Evolutionary conservation across 108 stramenopile species (phyloP), one percentile per base, ranked within the genome.

Genomic region (Skeletonema costatum): DNA sequence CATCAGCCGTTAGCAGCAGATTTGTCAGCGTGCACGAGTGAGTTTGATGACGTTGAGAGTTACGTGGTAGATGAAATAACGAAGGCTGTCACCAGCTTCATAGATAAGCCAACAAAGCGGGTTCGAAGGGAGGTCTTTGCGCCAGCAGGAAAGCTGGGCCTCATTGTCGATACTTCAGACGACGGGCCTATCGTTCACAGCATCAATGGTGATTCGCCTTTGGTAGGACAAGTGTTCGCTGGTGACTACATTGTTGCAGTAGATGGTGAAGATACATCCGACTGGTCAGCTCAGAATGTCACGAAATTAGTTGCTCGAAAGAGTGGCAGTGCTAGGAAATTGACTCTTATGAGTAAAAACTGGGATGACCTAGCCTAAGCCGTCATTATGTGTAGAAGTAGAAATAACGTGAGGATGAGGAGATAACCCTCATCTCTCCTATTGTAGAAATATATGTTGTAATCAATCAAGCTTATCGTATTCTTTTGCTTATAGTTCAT

Each of bases 191-290:
- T 92, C 4, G 87, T 95, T 10, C 87, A 91, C 32, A 64, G 38
- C 50, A 83, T 95, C 16, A 89, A 93, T 30, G 50, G 59, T 19
- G 84, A 50, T 12, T 85, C 84, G 50, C 74, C 86, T 12, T 50
- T 95, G 29, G 73, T 81, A 67, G 91, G 88, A 32, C 68, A 81
- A 39, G 29, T 96, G 0, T 73, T 76, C 29, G 64, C 78, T 10
- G 94, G 94, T 11, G 94, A 95, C 53, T 76, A 87, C 38, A 90
- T 95, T 53, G 68, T 92, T 5, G 88, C 91, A 42, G 85, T 95
- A 60, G 91, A 95, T 58, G 83, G 86, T 63, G 82, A 89, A 31
- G 88, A 93, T 46, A 91, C 90, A 39, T 63, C 83, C 14, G 76
- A 84, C 53, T 87, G 91, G 90, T 80, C 89, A 6, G 90, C 94